phyloP scores from a whole-genome alignment of 202 grass and related monocot genomes.

The Panicum virgatum region DNA sequence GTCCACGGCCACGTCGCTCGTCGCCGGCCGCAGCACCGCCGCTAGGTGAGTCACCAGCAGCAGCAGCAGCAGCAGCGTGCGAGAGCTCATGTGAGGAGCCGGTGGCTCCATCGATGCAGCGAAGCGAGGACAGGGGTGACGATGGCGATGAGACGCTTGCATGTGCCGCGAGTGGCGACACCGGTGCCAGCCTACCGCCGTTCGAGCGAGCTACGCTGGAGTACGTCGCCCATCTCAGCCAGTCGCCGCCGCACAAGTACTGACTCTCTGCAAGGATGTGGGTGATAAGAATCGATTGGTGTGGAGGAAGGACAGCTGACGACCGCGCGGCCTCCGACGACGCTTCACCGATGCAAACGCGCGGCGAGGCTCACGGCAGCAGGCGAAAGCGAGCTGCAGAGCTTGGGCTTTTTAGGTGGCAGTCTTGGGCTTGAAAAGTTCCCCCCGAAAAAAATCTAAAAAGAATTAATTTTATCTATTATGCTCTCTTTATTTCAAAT shows the following conservation, averaged over 20 bases:
- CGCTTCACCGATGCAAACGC: no score
- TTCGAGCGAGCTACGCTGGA: neutral
- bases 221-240: neutral
- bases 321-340: no score
- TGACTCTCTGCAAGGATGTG: neutral
- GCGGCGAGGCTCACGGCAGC: no score
- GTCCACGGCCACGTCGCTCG: slow-evolving; percentile 13
- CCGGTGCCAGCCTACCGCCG: slow-evolving; percentile 9
- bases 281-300: neutral
- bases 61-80: no score
- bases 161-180: slow-evolving; percentile 24
- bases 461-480: no score
- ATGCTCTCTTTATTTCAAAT: no score
- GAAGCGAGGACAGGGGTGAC: slow-evolving; percentile 21
- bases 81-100: slow-evolving; percentile 40
- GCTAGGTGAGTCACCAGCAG: neutral
- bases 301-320: neutral
- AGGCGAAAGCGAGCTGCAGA: no score
- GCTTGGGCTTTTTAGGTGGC: no score
- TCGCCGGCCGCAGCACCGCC: neutral
- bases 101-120: slow-evolving; percentile 44
- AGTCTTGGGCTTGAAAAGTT: no score
- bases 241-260: neutral
- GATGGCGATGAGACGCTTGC: neutral
- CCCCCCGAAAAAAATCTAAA: no score